Evolutionary conservation across 345 rosid species (phyloP), one percentile per base, ranked within the genome.

Genomic region (Brassica rapa): DNA sequence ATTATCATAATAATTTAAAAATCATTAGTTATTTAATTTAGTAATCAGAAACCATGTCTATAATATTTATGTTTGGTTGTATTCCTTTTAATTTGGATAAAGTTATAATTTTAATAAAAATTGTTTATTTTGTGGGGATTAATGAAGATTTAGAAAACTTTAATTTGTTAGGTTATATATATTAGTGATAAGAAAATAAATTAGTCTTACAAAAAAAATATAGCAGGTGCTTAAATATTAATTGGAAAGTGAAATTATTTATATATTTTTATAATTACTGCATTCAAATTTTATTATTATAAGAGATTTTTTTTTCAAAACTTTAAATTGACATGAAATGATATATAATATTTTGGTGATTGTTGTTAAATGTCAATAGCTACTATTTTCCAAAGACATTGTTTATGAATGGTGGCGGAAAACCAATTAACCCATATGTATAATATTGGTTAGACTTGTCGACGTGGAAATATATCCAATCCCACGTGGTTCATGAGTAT

Each of bases 401-500:
- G 15, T 46, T 12, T 46, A 46, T 46, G 53, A 46, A 46, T 46
- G 53, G 15, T 46, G 53, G 53, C 15, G 53, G 53, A 46, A 46
- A 46, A 14, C 53, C 53, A 46, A 12, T 46, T 46, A 46, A 46
- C 16, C 15, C 6, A 46, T 46, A 14, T 46, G 53, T 14, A 46
- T 12, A 46, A 46, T 46, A 46, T 46, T 39, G 46, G 10, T 39
- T 39, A 46, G 53, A 46, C 53, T 46, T 46, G 15, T 46, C 15
- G 32, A 57, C 29, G 63, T 59, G 63, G 63, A 61, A 61, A 25
- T 2, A 27, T 27, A 61, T 25, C 32, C 5, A 61, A 2, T 14
- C n/a, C 65, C 65, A 61, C 65, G 65, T 61, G 35, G 65, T 27
- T 61, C 65, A 24, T 60, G 63, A 24, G 32, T 60, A 60, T 59